These are phyloP conservation scores for Alloascoidea africana DNA, from an alignment of 805 yeast species.

Conservation along the genomic window DNA sequence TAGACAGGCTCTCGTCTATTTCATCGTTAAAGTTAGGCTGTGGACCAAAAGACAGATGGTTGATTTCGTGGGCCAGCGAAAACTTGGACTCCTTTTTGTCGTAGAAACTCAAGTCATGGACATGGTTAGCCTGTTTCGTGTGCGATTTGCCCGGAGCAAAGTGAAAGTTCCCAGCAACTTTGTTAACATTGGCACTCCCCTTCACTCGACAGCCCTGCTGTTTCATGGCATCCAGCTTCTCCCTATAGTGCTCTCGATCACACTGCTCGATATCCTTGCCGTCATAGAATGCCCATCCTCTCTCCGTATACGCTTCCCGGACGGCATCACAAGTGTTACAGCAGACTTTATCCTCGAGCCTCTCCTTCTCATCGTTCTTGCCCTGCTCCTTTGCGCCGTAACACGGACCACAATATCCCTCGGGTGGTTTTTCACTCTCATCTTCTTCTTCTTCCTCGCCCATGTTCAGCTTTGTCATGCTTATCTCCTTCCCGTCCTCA, in stretches of 20 bases:
- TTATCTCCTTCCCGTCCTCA: slow-evolving; percentile 28
- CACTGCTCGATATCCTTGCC: slow-evolving; percentile 84
- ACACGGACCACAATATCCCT: slow-evolving; percentile 73
- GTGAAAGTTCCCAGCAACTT: slow-evolving; percentile 84
- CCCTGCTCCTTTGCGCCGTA: slow-evolving; percentile 55
- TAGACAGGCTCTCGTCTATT: slow-evolving; percentile 25
- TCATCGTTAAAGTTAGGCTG: slow-evolving; percentile 24
- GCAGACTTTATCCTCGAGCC: slow-evolving; percentile 32
- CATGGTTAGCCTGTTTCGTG: slow-evolving; percentile 40
- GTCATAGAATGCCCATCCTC: slow-evolving; percentile 82
- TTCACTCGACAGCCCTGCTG: slow-evolving; percentile 79
- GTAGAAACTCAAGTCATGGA: slow-evolving; percentile 75
- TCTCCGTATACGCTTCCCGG: slow-evolving; percentile 58
- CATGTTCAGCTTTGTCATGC: slow-evolving; percentile 24
- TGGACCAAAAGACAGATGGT: slow-evolving; percentile 76
- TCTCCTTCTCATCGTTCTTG: slow-evolving; percentile 8
- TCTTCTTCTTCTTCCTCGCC: slow-evolving; percentile 15
- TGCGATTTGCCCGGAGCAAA: slow-evolving; percentile 89
- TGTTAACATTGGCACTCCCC: slow-evolving; percentile 67
- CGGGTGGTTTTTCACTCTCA: slow-evolving; percentile 11
- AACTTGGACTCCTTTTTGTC: slow-evolving; percentile 37
- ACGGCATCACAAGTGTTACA: slow-evolving; percentile 83
- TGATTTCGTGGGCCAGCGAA: slow-evolving; percentile 62
- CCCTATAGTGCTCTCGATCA: slow-evolving; percentile 75
- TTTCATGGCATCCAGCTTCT: slow-evolving; percentile 38